phyloP scores from a whole-genome alignment of 805 yeast genomes.

The Barnettozyma botsteinii region DNA sequence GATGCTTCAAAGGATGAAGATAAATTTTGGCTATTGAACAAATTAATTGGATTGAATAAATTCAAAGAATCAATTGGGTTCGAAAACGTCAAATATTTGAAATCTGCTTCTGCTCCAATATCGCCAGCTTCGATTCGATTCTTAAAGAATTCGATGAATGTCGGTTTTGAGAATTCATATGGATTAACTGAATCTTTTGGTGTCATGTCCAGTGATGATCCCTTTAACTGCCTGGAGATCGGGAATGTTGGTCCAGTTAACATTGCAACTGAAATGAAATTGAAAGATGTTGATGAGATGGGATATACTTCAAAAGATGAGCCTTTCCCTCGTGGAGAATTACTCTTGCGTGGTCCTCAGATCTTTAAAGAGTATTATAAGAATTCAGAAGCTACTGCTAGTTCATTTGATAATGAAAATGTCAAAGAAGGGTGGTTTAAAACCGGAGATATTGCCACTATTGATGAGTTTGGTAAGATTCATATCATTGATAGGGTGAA shows the following conservation, averaged over 20 bases:
- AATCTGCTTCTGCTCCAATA: slow-evolving; percentile 58
- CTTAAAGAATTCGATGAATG: slow-evolving; percentile 44
- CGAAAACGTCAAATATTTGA: slow-evolving; percentile 28
- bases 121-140: slow-evolving; percentile 47
- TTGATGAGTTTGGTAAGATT: slow-evolving; percentile 32
- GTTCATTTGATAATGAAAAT: slow-evolving; percentile 31
- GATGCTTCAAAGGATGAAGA: slow-evolving; percentile 10
- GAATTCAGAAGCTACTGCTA: slow-evolving; percentile 42
- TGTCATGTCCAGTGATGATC: slow-evolving; percentile 37
- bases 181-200: slow-evolving; percentile 65
- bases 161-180: slow-evolving; percentile 45
- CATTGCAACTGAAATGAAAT: slow-evolving; percentile 44
- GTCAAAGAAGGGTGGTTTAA: slow-evolving; percentile 45
- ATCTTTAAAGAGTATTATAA: slow-evolving; percentile 46
- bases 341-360: slow-evolving; percentile 52
- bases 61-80: slow-evolving; percentile 34
- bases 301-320: slow-evolving; percentile 35
- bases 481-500: slow-evolving; percentile 56
- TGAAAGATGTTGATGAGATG: slow-evolving; percentile 48
- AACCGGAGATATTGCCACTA: slow-evolving; percentile 51
- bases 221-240: slow-evolving; percentile 28
- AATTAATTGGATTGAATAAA: slow-evolving; percentile 31
- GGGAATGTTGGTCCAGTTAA: slow-evolving; percentile 47
- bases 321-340: slow-evolving; percentile 53
- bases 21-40: slow-evolving; percentile 8